Conservation (phyloP, 192 early-diverging fungal genomes). For the Phycomyces blakesleeanus region DNA sequence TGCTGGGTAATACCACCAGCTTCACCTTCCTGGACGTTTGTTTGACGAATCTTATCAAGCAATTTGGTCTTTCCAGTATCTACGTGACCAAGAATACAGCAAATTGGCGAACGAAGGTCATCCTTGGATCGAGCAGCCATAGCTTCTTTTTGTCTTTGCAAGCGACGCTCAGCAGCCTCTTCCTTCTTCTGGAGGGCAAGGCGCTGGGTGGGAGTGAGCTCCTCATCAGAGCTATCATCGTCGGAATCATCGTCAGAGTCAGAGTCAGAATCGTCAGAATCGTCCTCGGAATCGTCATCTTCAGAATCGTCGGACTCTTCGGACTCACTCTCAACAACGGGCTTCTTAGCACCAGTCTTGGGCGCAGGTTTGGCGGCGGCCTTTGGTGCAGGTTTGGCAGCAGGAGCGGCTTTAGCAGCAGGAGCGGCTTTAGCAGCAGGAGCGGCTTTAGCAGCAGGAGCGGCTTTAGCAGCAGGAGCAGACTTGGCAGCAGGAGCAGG, state of each 20-base stretch:
- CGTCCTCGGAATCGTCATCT: constrained; percentile 1
- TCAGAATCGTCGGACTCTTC: constrained; percentile 41
- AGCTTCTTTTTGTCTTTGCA: constrained; percentile 69
- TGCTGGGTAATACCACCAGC: constrained; percentile 99
- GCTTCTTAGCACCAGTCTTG: constrained; percentile 38
- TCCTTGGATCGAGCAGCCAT: constrained; percentile 82
- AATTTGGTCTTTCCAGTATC: constrained; percentile 97
- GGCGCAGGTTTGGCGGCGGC: constrained; percentile 26
- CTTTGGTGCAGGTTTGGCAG: constrained; percentile 24
- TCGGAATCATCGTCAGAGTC: constrained; percentile 50
- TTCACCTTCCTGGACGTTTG: constrained; percentile 98
- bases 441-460: constrained; percentile 17
- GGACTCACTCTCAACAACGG: constrained; percentile 26
- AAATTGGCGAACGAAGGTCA: constrained; percentile 94
- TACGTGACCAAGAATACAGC: constrained; percentile 98
- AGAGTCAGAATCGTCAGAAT: constrained; percentile 31
- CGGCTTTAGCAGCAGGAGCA: constrained; percentile 7
- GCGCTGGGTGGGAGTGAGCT: constrained; percentile 59
- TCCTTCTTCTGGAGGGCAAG: constrained; percentile 67
- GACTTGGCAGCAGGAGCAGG: constrained; percentile 20
- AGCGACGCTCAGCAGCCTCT: constrained; percentile 73
- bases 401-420: constrained; percentile 31
- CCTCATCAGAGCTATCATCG: constrained; percentile 54
- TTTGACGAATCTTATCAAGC: constrained; percentile 98
- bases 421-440: constrained; percentile 23